Evolutionary conservation across 495 filamentous ascomycete genomes (phyloP).

Genomic region (Aspergillus campestris): DNA sequence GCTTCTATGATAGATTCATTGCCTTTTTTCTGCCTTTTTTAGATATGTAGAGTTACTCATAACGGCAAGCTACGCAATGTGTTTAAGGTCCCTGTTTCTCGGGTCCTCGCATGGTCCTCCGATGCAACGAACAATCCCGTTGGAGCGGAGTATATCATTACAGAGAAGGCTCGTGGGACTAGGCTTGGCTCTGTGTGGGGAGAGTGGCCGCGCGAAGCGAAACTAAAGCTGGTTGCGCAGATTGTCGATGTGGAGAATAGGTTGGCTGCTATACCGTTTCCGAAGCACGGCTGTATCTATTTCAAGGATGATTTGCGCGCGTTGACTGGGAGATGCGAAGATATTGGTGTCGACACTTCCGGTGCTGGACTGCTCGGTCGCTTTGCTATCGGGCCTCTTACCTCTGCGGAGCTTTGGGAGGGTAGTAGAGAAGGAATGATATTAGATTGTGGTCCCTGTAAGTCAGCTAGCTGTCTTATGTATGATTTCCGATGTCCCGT

Average conservation of each 20-base stretch:
- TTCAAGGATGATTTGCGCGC: conserved; percentile 28
- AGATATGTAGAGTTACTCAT: no score
- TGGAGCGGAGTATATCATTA: conserved; percentile 32
- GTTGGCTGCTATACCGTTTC: conserved; percentile 24
- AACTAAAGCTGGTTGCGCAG: conserved; percentile 23
- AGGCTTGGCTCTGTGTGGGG: conserved; percentile 28
- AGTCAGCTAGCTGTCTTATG: neutral
- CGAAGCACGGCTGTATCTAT: conserved; percentile 31
- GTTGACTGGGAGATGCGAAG: conserved; percentile 13
- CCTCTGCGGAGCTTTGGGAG: conserved; percentile 14
- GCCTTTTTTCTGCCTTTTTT: conserved; percentile 4
- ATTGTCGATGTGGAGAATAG: conserved; percentile 32
- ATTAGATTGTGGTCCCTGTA: conserved; percentile 28
- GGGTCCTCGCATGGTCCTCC: conserved; percentile 25
- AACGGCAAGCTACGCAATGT: conserved; percentile 32
- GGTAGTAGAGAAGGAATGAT: conserved; percentile 15
- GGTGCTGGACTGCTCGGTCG: neutral
- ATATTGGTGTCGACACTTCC: conserved; percentile 6
- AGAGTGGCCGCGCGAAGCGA: conserved; percentile 21
- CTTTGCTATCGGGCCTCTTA: conserved; percentile 18
- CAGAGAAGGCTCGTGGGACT: conserved; percentile 29
- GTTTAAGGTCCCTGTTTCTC: conserved; percentile 25
- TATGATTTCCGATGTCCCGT: conserved; percentile 4
- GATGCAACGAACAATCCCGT: conserved; percentile 21
- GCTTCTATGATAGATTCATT: conserved; percentile 19